Evolutionary conservation across 306 rosid species (phyloP), one percentile per base, ranked within the genome.

Genomic region (Hippophae rhamnoides): DNA sequence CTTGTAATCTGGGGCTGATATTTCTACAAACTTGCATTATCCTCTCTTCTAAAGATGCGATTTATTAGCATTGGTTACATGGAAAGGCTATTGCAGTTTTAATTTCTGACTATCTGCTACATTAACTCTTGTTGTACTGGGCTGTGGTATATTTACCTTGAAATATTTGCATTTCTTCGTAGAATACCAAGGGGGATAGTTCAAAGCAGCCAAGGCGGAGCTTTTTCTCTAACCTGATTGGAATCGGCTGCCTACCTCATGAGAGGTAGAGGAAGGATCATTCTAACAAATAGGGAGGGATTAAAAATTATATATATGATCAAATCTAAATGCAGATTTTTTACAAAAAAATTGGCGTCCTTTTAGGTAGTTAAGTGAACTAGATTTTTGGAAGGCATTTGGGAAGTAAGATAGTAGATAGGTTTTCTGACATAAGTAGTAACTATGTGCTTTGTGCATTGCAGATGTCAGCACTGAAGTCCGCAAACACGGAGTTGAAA

Each of bases 401-500:
- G 67, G 66, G 71, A 51, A 41, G 47, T 11, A 14, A 31, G 6
- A 46, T 54, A 43, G 38, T 31, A 1, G 38, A 31, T 60, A 26
- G 38, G 50, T 57, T 41, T 57, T 23, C 44, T 41, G 8, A 52
- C 49, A 13, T 62, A 52, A 61, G 63, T 52, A 67, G 43, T 59
- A 31, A 31, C 60, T 10, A 42, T 46, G 50, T 61, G 46, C 60
- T 63, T 50, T 46, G 57, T 48, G 57, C 62, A 76, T 58, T 75
- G 44, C 82, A 86, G 97, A 84, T 93, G 95, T 53, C 99, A 61
- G 94, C 96, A 12, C 71, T 93, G 86, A 88, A 93, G 84, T 78
- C 95, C 58, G 99, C 97, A 25, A 93, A 93, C 81, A 88, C 84
- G 86, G 99, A 93, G 54, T 73, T 93, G 82, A 93, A 86, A 67